Evolutionary conservation across 495 filamentous ascomycete species (phyloP).

Genomic region (Amphirosellinia nigrospora): DNA sequence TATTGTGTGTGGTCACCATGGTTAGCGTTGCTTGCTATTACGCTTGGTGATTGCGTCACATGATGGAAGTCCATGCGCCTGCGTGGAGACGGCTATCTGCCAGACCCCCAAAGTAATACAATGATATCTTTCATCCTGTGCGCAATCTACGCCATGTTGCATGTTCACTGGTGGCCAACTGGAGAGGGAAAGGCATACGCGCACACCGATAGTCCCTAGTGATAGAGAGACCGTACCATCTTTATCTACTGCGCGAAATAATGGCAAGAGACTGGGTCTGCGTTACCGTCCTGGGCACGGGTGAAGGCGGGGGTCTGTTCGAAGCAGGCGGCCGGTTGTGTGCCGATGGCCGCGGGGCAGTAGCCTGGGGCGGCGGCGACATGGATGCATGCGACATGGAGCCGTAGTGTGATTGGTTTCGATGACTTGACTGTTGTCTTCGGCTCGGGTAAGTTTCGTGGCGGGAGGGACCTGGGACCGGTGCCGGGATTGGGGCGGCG

Average conservation of each 20-base stretch:
- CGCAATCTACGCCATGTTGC: neutral
- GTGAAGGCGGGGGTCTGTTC: conserved; percentile 70
- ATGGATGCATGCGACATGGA: conserved; percentile 36
- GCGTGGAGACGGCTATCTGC: conserved; percentile 10
- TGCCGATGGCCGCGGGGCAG: conserved; percentile 55
- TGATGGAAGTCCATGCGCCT: neutral
- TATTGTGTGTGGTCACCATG: conserved; percentile 33
- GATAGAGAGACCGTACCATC: conserved; percentile 56
- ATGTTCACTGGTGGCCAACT: neutral
- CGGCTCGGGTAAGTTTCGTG: conserved; percentile 31
- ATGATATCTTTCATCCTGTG: neutral
- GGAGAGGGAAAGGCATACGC: neutral
- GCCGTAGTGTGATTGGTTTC: conserved; percentile 31
- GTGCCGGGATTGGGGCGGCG: conserved; percentile 34
- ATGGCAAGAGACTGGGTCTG: conserved; percentile 78
- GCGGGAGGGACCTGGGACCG: conserved; percentile 33
- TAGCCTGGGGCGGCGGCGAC: conserved; percentile 50
- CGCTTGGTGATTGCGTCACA: conserved; percentile 12
- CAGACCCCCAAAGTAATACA: conserved; percentile 1
- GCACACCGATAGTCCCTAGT: neutral
- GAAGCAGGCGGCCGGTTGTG: conserved; percentile 57
- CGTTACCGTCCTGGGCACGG: conserved; percentile 62
- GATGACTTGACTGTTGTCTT: conserved; percentile 20
- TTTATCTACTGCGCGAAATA: conserved; percentile 93
- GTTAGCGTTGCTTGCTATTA: conserved; percentile 13